phyloP scores from a whole-genome alignment of 305 asterid genomes.

The Euphrasia arctica region DNA sequence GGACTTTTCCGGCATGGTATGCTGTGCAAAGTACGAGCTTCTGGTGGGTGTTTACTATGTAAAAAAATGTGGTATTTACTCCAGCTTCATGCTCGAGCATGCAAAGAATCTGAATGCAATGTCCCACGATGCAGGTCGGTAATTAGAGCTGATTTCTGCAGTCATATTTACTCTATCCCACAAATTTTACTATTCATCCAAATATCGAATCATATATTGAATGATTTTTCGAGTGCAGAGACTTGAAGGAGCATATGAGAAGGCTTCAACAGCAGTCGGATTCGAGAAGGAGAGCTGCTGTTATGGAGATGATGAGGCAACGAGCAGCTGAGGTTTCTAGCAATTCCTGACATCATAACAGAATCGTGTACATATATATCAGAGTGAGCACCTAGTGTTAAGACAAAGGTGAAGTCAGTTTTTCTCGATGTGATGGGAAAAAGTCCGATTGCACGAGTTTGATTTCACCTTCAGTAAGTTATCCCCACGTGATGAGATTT shows the following conservation, averaged over 20 bases:
- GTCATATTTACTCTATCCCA: not conserved
- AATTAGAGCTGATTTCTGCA: not conserved
- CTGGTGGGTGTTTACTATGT: slow-evolving; percentile 89
- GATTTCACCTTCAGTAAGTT: not conserved
- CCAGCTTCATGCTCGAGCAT: slow-evolving; percentile 92
- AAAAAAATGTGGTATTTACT: slow-evolving; percentile 99
- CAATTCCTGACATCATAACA: slow-evolving; percentile 25
- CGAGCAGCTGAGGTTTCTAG: slow-evolving; percentile 54
- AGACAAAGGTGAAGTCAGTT: not conserved
- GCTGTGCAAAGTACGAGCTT: slow-evolving; percentile 76
- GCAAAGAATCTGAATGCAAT: slow-evolving; percentile 85
- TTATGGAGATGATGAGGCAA: slow-evolving; percentile 78
- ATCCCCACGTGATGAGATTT: not conserved
- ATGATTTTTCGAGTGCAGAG: slow-evolving; percentile 34
- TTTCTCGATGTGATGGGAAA: not conserved
- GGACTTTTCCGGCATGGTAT: slow-evolving; percentile 98
- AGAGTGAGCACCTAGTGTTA: not conserved
- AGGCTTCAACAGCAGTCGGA: slow-evolving; percentile 70
- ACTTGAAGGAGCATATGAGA: slow-evolving; percentile 54
- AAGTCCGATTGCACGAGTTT: not conserved
- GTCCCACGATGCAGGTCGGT: slow-evolving; percentile 99
- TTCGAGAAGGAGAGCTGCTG: slow-evolving; percentile 69
- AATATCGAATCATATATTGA: not conserved
- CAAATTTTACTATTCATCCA: not conserved
- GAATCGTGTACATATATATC: not conserved